Conservation (phyloP, 2,329 filamentous ascomycete genomes). For the Claviceps arundinis region DNA sequence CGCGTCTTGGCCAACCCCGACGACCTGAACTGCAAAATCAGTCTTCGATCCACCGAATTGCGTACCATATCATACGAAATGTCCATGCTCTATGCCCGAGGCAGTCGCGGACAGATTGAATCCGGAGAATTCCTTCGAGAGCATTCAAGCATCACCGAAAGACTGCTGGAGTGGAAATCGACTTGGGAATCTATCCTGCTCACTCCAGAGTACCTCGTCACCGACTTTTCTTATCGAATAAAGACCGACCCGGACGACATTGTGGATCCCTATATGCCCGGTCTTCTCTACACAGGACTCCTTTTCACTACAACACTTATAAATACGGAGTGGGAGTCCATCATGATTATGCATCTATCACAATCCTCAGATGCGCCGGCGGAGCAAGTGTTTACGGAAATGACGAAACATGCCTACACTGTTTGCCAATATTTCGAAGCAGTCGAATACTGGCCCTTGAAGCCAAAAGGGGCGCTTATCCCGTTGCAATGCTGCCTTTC, state of each 20-base stretch:
- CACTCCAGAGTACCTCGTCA: constrained; percentile 49
- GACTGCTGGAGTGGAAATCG: constrained; percentile 35
- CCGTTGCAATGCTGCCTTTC: constrained; percentile 64
- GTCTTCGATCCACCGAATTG: constrained; percentile 51
- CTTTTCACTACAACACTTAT: constrained; percentile 65
- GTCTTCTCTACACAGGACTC: constrained; percentile 55
- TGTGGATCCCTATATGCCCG: constrained; percentile 58
- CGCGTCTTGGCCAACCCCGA: constrained; percentile 46
- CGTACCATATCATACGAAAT: constrained; percentile 70
- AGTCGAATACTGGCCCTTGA: constrained; percentile 56
- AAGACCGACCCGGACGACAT: constrained; percentile 49
- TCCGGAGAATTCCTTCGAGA: constrained; percentile 52
- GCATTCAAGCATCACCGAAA: constrained; percentile 38
- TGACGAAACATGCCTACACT: constrained; percentile 50
- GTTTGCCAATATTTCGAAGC: constrained; percentile 71
- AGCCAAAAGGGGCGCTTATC: constrained; percentile 57
- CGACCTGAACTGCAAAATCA: constrained; percentile 52
- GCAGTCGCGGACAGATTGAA: constrained; percentile 49
- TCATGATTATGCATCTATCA: constrained; percentile 68
- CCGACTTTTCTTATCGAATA: constrained; percentile 43
- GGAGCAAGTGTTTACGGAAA: constrained; percentile 35
- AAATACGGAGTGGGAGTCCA: constrained; percentile 63
- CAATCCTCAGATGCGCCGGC: constrained; percentile 49
- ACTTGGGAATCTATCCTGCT: constrained; percentile 49
- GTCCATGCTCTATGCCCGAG: constrained; percentile 60